These are phyloP conservation scores for Wickerhamiella infanticola DNA, from an alignment of 1,139 yeast species.

Conservation along the genomic window DNA sequence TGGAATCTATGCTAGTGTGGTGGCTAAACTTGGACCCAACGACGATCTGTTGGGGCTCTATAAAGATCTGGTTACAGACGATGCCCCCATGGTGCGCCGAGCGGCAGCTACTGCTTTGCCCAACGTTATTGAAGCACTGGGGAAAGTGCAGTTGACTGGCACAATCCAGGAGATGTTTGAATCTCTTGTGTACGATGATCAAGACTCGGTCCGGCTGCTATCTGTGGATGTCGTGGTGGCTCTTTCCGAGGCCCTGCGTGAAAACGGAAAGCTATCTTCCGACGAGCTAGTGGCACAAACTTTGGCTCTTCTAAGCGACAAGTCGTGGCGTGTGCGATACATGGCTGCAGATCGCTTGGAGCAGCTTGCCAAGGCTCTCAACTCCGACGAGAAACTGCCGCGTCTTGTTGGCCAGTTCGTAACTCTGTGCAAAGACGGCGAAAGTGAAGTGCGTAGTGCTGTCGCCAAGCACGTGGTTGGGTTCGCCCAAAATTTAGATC, in stretches of 20 bases:
- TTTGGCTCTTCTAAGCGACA: conserved; percentile 62
- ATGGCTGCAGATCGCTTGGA: conserved; percentile 92
- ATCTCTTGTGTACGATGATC: conserved; percentile 66
- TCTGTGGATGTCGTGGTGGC: conserved; percentile 72
- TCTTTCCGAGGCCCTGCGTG: conserved; percentile 23
- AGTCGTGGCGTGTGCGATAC: conserved; percentile 96
- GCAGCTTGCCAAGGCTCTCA: conserved; percentile 52
- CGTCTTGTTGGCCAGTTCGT: conserved; percentile 58
- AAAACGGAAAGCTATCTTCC: neutral
- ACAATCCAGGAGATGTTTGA: conserved; percentile 44
- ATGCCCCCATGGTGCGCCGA: conserved; percentile 96
- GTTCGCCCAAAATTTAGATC: conserved; percentile 33
- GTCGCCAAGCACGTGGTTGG: conserved; percentile 84
- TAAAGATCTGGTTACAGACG: conserved; percentile 65
- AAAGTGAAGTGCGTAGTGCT: conserved; percentile 93
- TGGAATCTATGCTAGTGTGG: conserved; percentile 65
- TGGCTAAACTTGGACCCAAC: conserved; percentile 22
- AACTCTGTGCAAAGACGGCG: conserved; percentile 73
- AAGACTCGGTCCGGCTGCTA: conserved; percentile 87
- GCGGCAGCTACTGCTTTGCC: conserved; percentile 85
- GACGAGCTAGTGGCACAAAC: conserved; percentile 26
- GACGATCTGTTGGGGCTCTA: conserved; percentile 47
- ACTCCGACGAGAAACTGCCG: conserved; percentile 35
- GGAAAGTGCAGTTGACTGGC: conserved; percentile 15
- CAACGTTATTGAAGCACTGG: conserved; percentile 44